Conservation (phyloP, 164 flowering plant genomes). For the Tetrastigma voinierianum region DNA sequence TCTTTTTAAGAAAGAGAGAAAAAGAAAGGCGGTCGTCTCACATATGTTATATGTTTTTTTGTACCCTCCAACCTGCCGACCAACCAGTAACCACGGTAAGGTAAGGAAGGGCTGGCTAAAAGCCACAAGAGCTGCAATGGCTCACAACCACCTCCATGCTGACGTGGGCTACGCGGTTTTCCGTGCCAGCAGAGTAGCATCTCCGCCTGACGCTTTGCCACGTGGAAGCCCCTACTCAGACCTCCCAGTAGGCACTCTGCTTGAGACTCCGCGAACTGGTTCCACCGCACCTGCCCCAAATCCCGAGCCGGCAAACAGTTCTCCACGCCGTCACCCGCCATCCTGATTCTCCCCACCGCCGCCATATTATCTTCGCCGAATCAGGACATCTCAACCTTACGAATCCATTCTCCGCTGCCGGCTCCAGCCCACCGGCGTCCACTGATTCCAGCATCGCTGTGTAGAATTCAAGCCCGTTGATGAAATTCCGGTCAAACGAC, state of each 20-base stretch:
- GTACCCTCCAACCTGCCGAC: too few relatives aligned
- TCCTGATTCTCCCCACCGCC: slow-evolving; percentile 44
- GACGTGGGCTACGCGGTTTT: slow-evolving; percentile 76
- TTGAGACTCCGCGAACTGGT: slow-evolving; percentile 73
- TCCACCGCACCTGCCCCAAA: slow-evolving; percentile 64
- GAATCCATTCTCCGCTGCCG: slow-evolving; percentile 36
- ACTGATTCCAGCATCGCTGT: slow-evolving; percentile 70
- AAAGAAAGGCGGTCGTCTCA: not conserved
- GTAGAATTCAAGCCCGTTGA: slow-evolving; percentile 66
- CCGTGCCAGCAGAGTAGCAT: slow-evolving; percentile 90
- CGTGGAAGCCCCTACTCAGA: slow-evolving; percentile 79
- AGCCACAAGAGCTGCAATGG: not conserved
- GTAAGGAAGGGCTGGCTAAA: too few relatives aligned
- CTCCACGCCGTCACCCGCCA: slow-evolving; percentile 43
- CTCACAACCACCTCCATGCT: slow-evolving; percentile 71
- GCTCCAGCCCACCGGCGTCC: slow-evolving; percentile 50
- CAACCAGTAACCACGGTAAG: too few relatives aligned
- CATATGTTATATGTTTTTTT: too few relatives aligned
- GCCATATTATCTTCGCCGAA: slow-evolving; percentile 55
- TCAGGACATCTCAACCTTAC: slow-evolving; percentile 60
- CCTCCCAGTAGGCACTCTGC: slow-evolving; percentile 75
- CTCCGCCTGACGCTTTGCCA: slow-evolving; percentile 66
- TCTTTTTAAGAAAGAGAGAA: not conserved
- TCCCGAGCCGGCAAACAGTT: slow-evolving; percentile 57
- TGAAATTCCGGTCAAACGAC: slow-evolving; percentile 53